Base-by-base conservation (phyloP, 1,139 yeast genomes). In the Suhomyces wounanorum region DNA sequence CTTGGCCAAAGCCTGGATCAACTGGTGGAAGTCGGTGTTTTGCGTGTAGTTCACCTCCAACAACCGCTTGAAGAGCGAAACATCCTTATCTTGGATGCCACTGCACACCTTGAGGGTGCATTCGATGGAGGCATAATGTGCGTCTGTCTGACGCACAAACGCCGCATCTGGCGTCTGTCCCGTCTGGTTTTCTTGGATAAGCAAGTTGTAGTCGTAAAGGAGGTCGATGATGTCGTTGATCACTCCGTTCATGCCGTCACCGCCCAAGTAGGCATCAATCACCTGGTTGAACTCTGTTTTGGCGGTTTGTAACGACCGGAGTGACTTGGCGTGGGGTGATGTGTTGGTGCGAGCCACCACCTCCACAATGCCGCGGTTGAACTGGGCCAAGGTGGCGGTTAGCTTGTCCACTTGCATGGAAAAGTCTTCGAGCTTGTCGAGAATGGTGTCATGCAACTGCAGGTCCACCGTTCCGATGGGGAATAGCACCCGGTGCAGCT, bases 171-270 rank as follows among this genome's bases (percentile, higher is more conserved):
- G 51, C 7, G 42, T n/a, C 16, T 30, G 23, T 5, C 51, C 50
- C 9, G 43, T 37, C 28, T 50, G 53, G 40, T 51, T 48, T 39
- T 55, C 51, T 18, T 55, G 60, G 9, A 52, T 49, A 18, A 52
- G 53, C 30, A 51, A 49, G 42, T 59, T 57, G 55, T 56, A 58
- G 46, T 60, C 63, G 45, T 54, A 58, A 40, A 60, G 46, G 40
- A 57, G 44, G 40, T 61, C 61, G 28, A 58, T 56, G 16, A 60
- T 55, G 2, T 44, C 53, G 47, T 60, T 57, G 25, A 59, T 51
- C 14, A 51, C 47, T 11, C 43, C 48, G 46, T 59, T 50, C 31
- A 60, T 48, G 4, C 54, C 54, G 30, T 54, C 56, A 8, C 50
- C 52, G 7, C 59, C 58, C 43, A 55, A 56, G 28, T 58, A 49